Percentiles rank a stretch among this genome's conserved stretches.
Conservation (phyloP, 768 basidiomycete species). For the Trametopsis cervina region DNA sequence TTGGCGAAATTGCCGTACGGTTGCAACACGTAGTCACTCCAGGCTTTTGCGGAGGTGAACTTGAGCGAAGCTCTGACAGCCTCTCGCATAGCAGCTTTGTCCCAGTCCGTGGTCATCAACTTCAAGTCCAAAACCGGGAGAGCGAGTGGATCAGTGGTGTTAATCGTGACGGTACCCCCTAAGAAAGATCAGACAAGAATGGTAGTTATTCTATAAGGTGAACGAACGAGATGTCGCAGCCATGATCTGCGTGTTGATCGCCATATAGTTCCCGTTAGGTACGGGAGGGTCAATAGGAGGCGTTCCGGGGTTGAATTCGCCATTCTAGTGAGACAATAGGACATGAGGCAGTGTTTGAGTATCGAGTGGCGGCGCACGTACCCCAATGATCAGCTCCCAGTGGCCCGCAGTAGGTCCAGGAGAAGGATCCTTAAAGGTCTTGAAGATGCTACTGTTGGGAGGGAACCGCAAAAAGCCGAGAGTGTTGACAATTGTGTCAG, state of each 20-base stretch:
- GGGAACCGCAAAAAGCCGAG: conserved; percentile 4
- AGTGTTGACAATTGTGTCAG: not conserved
- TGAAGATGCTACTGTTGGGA: not conserved
- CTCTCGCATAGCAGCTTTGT: not conserved
- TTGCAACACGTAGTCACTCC: not conserved
- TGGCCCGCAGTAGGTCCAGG: not conserved
- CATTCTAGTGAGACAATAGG: no score
- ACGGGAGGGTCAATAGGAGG: no score
- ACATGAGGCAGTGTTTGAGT: not conserved
- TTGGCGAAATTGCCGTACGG: not conserved
- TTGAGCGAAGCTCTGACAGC: not conserved
- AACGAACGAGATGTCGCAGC: not conserved
- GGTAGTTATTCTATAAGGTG: not conserved
- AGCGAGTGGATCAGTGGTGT: not conserved
- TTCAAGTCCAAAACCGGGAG: not conserved
- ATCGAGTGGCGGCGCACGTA: not conserved
- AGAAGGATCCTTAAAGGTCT: not conserved
- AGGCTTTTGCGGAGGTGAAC: not conserved
- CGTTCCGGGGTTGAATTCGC: not conserved
- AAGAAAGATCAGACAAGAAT: not conserved
- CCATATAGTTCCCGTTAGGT: not conserved
- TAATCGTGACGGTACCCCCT: not conserved
- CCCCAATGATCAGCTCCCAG: not conserved
- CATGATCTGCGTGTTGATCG: not conserved
- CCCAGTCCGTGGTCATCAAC: not conserved